These are phyloP conservation scores for Tarenaya hassleriana DNA, from an alignment of 345 rosid species.

Conservation along the genomic window DNA sequence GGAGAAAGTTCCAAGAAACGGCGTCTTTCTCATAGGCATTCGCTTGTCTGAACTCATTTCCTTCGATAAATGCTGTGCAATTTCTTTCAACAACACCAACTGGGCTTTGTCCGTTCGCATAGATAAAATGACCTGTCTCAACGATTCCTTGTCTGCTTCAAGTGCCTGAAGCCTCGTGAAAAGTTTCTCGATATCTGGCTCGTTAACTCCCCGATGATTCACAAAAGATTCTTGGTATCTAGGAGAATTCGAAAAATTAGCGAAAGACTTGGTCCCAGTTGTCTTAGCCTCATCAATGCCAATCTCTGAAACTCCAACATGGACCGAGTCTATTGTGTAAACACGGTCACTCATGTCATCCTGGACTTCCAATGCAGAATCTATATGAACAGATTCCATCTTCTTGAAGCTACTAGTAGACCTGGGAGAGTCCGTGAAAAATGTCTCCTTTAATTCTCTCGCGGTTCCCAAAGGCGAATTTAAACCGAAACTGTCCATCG, in stretches of 20 bases:
- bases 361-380: constrained; percentile 38
- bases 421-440: constrained; percentile 47
- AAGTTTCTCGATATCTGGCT: constrained; percentile 80
- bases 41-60: constrained; percentile 51
- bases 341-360: constrained; percentile 64
- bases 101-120: constrained; percentile 94
- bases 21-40: constrained; percentile 37
- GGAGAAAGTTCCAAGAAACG: constrained; percentile 39
- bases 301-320: constrained; percentile 41
- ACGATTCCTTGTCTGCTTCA: constrained; percentile 95
- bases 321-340: constrained; percentile 68
- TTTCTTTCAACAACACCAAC: constrained; percentile 75
- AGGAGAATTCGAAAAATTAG: constrained; percentile 40
- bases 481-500: constrained; percentile 42
- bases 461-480: constrained; percentile 41
- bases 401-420: constrained; percentile 35
- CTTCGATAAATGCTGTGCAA: constrained; percentile 78
- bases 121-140: constrained; percentile 82
- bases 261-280: constrained; percentile 27
- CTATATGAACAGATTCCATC: constrained; percentile 34
- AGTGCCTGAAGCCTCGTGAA: constrained; percentile 87
- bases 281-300: constrained; percentile 33
- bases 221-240: constrained; percentile 29
- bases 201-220: constrained; percentile 41
- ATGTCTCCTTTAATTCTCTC: constrained; percentile 38